Percentiles rank a stretch among this genome's conserved stretches.
phyloP scores from a whole-genome alignment of 305 asterid species.

The Nicotiana rustica region DNA sequence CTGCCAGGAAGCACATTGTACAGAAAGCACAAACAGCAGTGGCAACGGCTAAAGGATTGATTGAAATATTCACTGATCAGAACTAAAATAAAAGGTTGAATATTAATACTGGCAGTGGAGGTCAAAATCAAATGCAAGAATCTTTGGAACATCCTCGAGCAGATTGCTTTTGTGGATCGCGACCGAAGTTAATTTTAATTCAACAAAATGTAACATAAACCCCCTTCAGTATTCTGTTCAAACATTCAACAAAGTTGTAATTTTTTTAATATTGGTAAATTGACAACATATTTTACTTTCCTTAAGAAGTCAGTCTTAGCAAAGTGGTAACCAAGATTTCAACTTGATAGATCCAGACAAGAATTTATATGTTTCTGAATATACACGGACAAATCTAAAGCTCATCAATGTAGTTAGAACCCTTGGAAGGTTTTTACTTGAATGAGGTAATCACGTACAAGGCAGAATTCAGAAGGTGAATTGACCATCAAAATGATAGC shows the following conservation, averaged over 20 bases:
- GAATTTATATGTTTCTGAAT: not conserved
- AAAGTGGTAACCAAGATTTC: constrained; percentile 10
- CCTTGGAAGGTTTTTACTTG: not conserved
- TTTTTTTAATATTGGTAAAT: constrained; percentile 7
- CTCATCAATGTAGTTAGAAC: not conserved
- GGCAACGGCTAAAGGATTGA: not conserved
- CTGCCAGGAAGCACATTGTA: not conserved
- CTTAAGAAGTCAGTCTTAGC: not conserved
- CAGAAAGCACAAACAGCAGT: constrained; percentile 18
- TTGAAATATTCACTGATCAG: constrained; percentile 20
- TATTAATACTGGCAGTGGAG: not conserved
- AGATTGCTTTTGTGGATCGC: constrained; percentile 18
- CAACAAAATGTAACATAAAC: constrained; percentile 15
- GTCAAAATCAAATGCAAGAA: constrained; percentile 22
- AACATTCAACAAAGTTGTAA: not conserved
- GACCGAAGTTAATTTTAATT: not conserved
- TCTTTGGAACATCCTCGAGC: not conserved
- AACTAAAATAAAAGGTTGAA: not conserved
- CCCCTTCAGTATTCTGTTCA: not conserved
- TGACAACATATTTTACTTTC: not conserved
- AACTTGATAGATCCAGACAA: constrained; percentile 27
- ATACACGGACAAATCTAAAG: not conserved
- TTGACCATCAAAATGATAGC: constrained; percentile 27
- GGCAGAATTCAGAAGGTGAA: constrained; percentile 20
- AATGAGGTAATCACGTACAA: not conserved